Conservation (phyloP, 345 rosid genomes). For the Populus euphratica region DNA sequence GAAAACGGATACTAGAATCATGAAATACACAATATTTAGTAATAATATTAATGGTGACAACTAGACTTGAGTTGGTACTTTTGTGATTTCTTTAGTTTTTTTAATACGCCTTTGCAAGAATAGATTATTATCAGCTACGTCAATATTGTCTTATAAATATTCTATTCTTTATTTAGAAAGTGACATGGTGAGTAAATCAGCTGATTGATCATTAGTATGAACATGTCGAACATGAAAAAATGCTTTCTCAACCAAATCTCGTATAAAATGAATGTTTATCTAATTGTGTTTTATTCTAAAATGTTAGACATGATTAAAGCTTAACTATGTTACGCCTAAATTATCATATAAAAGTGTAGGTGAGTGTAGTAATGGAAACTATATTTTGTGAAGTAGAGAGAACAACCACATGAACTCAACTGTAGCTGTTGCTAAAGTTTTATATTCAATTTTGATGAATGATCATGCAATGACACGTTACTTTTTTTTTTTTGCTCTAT, state of each 20-base stretch:
- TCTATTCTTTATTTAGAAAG: fast-evolving
- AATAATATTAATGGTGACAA: no score
- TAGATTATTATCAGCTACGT: neutral
- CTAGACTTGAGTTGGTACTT: no score
- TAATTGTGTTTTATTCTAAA: neutral
- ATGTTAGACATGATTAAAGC: neutral
- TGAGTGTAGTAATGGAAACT: neutral
- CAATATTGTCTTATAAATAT: neutral
- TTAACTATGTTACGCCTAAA: neutral
- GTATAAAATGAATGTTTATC: neutral
- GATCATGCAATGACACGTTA: neutral
- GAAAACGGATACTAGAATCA: no score
- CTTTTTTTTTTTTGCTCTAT: no score
- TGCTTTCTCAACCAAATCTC: neutral
- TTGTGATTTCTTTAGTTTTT: neutral
- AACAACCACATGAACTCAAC: neutral
- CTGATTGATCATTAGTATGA: neutral
- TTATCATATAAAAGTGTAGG: neutral
- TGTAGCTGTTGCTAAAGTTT: neutral
- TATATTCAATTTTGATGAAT: neutral
- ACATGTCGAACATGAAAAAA: neutral
- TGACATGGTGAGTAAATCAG: neutral
- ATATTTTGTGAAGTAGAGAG: neutral
- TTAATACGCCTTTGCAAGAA: neutral
- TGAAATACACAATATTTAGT: no score